A percentile compares a stretch with the other conserved stretches of the same genome.
These are phyloP conservation scores for Microsporum ferrugineum DNA, from an alignment of 2,329 filamentous ascomycete species.

Conservation along the genomic window DNA sequence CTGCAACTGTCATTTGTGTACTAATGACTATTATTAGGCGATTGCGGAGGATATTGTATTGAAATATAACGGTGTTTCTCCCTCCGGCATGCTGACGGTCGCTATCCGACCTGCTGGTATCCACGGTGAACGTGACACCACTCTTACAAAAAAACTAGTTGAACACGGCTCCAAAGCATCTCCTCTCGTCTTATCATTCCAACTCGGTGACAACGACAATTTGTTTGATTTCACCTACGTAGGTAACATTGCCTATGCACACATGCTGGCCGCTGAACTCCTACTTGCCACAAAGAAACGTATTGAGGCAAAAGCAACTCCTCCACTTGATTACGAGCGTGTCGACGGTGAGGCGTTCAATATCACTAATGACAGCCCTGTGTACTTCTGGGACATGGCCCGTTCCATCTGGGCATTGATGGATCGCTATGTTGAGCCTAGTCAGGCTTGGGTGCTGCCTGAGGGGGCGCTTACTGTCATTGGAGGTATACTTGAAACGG, in stretches of 20 bases:
- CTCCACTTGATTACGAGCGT: slow-evolving; percentile 58
- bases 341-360: slow-evolving; percentile 82
- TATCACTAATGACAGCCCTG: slow-evolving; percentile 76
- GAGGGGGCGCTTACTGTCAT: slow-evolving; percentile 30
- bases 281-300: slow-evolving; percentile 44
- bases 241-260: slow-evolving; percentile 60
- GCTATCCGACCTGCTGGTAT: slow-evolving; percentile 79
- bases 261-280: slow-evolving; percentile 66
- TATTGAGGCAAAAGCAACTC: slow-evolving; percentile 38
- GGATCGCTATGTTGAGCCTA: slow-evolving; percentile 31
- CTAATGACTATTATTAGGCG: slow-evolving; percentile 39
- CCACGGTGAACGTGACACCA: slow-evolving; percentile 78
- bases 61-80: slow-evolving; percentile 54
- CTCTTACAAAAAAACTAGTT: slow-evolving; percentile 62
- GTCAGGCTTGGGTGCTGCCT: slow-evolving; percentile 32
- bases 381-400: slow-evolving; percentile 86
- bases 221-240: slow-evolving; percentile 63
- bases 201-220: slow-evolving; percentile 65
- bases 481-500: slow-evolving; percentile 33
- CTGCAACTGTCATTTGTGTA: background rate
- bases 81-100: slow-evolving; percentile 56
- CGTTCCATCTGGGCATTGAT: slow-evolving; percentile 57
- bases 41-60: slow-evolving; percentile 73
- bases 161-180: slow-evolving; percentile 51
- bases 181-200: slow-evolving; percentile 56